Conservation (phyloP, 2,329 filamentous ascomycete genomes). For the Ceratocystis papillata region DNA sequence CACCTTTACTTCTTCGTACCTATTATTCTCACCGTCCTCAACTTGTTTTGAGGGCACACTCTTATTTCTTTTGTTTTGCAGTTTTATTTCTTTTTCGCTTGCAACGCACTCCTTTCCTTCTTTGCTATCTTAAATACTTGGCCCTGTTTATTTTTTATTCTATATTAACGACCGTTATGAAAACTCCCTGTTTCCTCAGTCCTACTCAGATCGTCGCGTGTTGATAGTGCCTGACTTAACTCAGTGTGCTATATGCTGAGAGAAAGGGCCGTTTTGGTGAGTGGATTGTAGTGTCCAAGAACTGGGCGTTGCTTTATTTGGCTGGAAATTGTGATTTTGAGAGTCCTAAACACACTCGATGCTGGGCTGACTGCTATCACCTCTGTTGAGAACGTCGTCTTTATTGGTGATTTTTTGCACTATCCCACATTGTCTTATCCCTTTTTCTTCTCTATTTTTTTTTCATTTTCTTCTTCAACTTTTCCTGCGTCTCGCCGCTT, state of each 20-base stretch:
- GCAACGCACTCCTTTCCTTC: slow-evolving; percentile 3
- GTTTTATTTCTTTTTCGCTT: not conserved
- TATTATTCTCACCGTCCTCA: not conserved
- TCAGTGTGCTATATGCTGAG: not conserved
- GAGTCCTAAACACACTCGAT: not conserved
- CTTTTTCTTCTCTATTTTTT: not conserved
- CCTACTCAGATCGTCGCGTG: not conserved
- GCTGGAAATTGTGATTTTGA: not conserved
- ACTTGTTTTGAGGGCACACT: not conserved
- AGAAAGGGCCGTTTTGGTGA: not conserved
- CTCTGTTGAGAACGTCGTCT: not conserved
- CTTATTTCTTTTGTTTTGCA: slow-evolving; percentile 7
- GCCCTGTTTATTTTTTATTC: slow-evolving; percentile 4
- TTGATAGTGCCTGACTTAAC: not conserved
- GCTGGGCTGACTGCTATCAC: not conserved
- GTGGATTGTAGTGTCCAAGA: not conserved
- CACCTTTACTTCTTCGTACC: slow-evolving; percentile 7
- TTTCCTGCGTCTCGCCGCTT: not conserved
- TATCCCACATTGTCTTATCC: not conserved
- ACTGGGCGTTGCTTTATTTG: not conserved
- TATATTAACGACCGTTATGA: slow-evolving; percentile 20
- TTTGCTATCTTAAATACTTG: not conserved
- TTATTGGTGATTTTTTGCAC: not conserved
- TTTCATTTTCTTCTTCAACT: not conserved
- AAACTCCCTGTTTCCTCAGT: not conserved